These are phyloP conservation scores for Arthrinium puccinioides DNA, from an alignment of 2,329 filamentous ascomycete species.

Conservation along the genomic window DNA sequence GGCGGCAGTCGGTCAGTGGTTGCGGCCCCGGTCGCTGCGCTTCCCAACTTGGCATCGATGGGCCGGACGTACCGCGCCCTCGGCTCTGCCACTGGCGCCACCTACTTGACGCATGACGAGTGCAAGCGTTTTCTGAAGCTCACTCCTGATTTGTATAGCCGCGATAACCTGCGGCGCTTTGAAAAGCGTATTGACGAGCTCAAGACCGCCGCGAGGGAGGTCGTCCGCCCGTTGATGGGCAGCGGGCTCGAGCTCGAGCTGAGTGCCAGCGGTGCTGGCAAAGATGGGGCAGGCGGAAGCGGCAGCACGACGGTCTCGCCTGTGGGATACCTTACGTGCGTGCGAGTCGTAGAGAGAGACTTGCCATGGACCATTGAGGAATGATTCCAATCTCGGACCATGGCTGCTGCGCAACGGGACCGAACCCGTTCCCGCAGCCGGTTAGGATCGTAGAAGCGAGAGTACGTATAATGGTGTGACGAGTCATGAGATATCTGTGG, in stretches of 20 bases:
- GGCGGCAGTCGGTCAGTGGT: constrained; percentile 11
- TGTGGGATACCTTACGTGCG: constrained; percentile 20
- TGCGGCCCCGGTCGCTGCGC: constrained; percentile 22
- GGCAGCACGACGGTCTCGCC: constrained; percentile 13
- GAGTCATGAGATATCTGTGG: neutral
- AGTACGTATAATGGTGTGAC: neutral
- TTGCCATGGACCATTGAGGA: constrained; percentile 23
- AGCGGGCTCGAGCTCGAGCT: constrained; percentile 79
- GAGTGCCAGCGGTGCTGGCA: constrained; percentile 18
- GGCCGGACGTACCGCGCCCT: constrained; percentile 74
- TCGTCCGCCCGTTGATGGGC: constrained; percentile 78
- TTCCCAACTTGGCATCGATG: constrained; percentile 46
- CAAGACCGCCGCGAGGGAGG: constrained; percentile 73
- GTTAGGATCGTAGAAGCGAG: neutral
- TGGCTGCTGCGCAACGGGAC: neutral
- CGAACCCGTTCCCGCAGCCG: too few species aligned
- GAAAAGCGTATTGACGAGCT: constrained; percentile 85
- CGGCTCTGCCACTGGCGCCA: constrained; percentile 51
- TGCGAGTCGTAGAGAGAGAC: constrained; percentile 22
- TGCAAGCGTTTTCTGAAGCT: constrained; percentile 86
- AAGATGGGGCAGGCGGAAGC: constrained; percentile 4
- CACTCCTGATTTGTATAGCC: constrained; percentile 71
- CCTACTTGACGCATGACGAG: constrained; percentile 77
- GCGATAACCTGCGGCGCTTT: constrained; percentile 79
- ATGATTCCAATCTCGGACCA: too few species aligned